Evolutionary conservation across 179 eudicot species (phyloP), one percentile per base, ranked within the genome.

Genomic region (Carnegiea gigantea): DNA sequence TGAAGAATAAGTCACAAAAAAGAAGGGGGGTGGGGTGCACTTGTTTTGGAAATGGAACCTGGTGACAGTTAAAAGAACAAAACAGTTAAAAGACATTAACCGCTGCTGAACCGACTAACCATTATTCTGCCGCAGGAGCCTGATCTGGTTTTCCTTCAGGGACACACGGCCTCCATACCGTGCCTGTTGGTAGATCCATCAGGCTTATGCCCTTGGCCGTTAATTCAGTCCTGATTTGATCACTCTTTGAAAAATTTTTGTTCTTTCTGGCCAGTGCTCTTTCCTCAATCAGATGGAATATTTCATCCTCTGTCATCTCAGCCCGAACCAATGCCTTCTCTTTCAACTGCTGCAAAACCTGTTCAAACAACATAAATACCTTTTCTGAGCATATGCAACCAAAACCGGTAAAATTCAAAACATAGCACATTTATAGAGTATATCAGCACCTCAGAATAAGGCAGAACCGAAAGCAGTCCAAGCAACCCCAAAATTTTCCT

Each of bases 141-240:
- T 38, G 43, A 3, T 38, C 43, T 38, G 59, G 13, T 36, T 59
- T 54, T 21, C 28, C 81, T 79, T 68, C 80, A 5, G 91, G 90
- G 68, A 89, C 86, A 44, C 93, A 90, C 14, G 98, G 97, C 88
- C 91, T 92, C 98, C 98, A 94, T 33, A 83, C 78, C 17, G 93
- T 93, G 24, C 87, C 91, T 18, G 80, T 85, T 2, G 89, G 90
- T 15, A 82, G 81, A 87, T 94, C 98, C 97, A 93, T 94, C 46
- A 94, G 77, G 77, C 91, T 89, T 68, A 94, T 90, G 48, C 98
- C 98, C 85, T 91, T 90, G 36, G 81, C 86, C 38, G 79, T 80
- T 78, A 94, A 82, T 43, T 87, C 88, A 13, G 72, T 84, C 84
- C 97, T 82, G n/a, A 94, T 90, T 80, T 88, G 83, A 53, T 94